These are phyloP conservation scores for Phytopythium kandeliae DNA, from an alignment of 352 stramenopile genomes.

Conservation along the genomic window DNA sequence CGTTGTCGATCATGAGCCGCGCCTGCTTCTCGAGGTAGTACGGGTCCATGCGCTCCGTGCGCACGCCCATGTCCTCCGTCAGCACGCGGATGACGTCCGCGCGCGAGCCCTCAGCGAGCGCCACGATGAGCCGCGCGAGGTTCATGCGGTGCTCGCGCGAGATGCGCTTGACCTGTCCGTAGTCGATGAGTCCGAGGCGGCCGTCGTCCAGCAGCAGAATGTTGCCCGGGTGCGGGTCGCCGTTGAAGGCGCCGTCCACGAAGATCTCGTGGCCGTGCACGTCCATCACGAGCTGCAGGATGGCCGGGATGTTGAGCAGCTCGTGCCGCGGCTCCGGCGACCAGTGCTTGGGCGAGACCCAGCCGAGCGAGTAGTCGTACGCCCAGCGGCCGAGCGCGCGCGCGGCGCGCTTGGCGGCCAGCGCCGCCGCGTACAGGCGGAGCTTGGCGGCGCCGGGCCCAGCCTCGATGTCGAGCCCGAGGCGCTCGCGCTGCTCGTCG, in stretches of 20 bases:
- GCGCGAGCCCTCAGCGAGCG: constrained; percentile 59
- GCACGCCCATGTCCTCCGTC: constrained; percentile 72
- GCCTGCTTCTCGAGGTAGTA: constrained; percentile 85
- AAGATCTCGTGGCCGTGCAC: constrained; percentile 93
- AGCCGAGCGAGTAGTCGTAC: constrained; percentile 88
- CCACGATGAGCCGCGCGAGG: constrained; percentile 81
- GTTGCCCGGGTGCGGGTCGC: constrained; percentile 89
- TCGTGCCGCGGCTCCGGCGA: constrained; percentile 31
- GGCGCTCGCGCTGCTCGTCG: constrained; percentile 53
- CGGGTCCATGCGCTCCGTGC: constrained; percentile 66
- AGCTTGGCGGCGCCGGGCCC: constrained; percentile 58
- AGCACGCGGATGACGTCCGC: constrained; percentile 76
- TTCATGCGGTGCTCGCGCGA: constrained; percentile 54
- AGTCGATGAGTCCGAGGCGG: constrained; percentile 89
- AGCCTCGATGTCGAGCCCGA: constrained; percentile 67
- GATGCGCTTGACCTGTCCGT: constrained; percentile 89
- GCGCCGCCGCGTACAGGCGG: constrained; percentile 39
- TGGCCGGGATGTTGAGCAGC: constrained; percentile 75
- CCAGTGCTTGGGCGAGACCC: constrained; percentile 51
- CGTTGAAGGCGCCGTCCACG: constrained; percentile 90
- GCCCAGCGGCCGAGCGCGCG: constrained; percentile 31
- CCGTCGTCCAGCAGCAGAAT: constrained; percentile 89
- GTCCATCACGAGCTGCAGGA: constrained; percentile 84
- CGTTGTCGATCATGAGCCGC: constrained; percentile 84
- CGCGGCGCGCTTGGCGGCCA: constrained; percentile 34